Percentiles rank a stretch among this genome's conserved stretches.
Conservation (phyloP, 1,284 basidiomycete species). For the Peniophora sp. region DNA sequence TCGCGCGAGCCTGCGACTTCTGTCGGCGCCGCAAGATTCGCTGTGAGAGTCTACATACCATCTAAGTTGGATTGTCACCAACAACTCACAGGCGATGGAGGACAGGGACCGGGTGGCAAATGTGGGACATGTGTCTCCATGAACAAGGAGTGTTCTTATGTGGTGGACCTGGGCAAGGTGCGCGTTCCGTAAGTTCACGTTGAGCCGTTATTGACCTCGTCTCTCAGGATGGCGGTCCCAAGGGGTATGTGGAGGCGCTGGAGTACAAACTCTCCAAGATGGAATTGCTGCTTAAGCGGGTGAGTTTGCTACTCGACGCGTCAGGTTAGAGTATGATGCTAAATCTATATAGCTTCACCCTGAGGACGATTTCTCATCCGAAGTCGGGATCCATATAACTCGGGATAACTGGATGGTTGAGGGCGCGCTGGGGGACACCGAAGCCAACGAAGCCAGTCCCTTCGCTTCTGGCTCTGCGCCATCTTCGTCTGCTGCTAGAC, state of each 20-base stretch:
- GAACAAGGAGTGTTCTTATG: background rate
- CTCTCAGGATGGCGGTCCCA: background rate
- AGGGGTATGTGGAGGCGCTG: slow-evolving; percentile 63
- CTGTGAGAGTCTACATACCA: background rate
- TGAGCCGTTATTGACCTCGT: background rate
- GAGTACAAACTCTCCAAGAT: slow-evolving; percentile 66
- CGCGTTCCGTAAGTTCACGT: background rate
- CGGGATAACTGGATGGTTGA: background rate
- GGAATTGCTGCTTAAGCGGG: slow-evolving; percentile 58
- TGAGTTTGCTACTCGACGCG: slow-evolving; percentile 19
- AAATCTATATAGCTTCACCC: slow-evolving; percentile 34
- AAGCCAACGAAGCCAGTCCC: slow-evolving; percentile 3
- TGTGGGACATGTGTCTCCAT: background rate
- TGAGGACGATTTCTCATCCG: slow-evolving; percentile 37
- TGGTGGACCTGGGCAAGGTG: background rate
- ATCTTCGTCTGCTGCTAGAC: slow-evolving; percentile 3
- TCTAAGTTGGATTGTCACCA: background rate
- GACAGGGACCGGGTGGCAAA: background rate
- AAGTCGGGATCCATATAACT: slow-evolving; percentile 37
- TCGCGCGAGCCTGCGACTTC: background rate
- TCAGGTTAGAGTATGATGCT: slow-evolving; percentile 1
- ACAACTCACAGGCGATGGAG: background rate
- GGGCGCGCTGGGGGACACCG: slow-evolving; percentile 9
- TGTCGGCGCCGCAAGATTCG: background rate
- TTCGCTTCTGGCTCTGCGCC: slow-evolving; percentile 2